These are phyloP conservation scores for Trypanosoma congolense DNA, from an alignment of 208 protist species.

Conservation along the genomic window DNA sequence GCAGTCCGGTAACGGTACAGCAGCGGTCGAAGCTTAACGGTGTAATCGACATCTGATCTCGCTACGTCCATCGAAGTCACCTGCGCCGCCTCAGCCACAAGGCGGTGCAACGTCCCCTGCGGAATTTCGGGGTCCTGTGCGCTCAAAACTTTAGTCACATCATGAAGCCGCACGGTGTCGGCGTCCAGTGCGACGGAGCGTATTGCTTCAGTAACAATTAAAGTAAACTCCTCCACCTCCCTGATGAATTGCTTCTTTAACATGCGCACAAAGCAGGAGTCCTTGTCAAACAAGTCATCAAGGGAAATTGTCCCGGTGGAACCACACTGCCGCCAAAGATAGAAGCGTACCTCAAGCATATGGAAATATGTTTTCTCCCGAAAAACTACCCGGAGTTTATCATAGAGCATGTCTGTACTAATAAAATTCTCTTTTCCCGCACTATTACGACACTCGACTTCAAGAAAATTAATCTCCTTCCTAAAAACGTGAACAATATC, in stretches of 20 bases:
- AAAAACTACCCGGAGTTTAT: conserved; percentile 41
- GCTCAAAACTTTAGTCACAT: conserved; percentile 36
- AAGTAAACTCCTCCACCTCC: conserved; percentile 75
- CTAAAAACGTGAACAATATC: conserved; percentile 44
- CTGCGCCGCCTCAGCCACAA: conserved; percentile 55
- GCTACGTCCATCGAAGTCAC: conserved; percentile 59
- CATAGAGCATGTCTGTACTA: conserved; percentile 4
- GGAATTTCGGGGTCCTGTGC: conserved; percentile 38
- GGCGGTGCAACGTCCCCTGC: conserved; percentile 36
- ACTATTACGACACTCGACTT: conserved; percentile 12
- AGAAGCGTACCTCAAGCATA: conserved; percentile 75
- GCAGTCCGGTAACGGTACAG: conserved; percentile 50
- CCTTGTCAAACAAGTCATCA: conserved; percentile 26
- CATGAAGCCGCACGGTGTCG: conserved; percentile 36
- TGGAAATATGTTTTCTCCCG: conserved; percentile 62
- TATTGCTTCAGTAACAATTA: conserved; percentile 62
- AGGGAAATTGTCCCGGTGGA: conserved; percentile 21
- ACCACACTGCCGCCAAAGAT: conserved; percentile 28
- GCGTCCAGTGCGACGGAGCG: conserved; percentile 35
- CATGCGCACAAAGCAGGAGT: conserved; percentile 62
- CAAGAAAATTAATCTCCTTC: conserved; percentile 34
- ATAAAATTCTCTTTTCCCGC: not conserved
- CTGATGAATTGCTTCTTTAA: conserved; percentile 62
- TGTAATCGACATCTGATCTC: conserved; percentile 31
- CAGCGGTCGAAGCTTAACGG: conserved; percentile 42